These are phyloP conservation scores for Candida succiphila DNA, from an alignment of 805 yeast species.

Conservation along the genomic window DNA sequence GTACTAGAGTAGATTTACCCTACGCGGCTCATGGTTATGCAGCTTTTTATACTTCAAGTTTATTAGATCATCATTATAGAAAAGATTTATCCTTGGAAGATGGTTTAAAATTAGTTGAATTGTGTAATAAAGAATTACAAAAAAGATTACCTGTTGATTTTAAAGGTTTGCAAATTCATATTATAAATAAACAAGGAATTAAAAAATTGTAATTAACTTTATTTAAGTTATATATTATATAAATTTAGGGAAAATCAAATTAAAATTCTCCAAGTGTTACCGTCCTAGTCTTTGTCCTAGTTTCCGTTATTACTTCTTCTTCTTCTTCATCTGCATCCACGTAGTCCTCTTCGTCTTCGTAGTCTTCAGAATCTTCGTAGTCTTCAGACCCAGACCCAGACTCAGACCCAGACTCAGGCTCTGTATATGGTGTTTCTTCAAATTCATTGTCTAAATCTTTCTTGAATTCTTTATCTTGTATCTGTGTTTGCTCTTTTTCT, in stretches of 20 bases:
- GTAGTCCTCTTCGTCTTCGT: background rate
- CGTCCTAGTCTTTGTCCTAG: background rate
- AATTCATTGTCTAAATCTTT: background rate
- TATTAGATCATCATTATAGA: slow-evolving; percentile 84
- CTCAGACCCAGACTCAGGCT: background rate
- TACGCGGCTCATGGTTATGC: slow-evolving; percentile 99
- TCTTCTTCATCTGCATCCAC: slow-evolving; percentile 4
- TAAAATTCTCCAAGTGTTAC: too few relatives aligned
- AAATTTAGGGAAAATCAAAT: slow-evolving; percentile 1
- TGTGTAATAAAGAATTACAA: slow-evolving; percentile 70
- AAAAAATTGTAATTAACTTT: slow-evolving; percentile 14
- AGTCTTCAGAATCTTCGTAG: background rate
- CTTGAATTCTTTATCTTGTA: slow-evolving; percentile 1
- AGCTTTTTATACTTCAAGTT: slow-evolving; percentile 86
- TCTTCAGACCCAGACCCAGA: background rate
- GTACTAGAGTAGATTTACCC: slow-evolving; percentile 84
- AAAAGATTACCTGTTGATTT: slow-evolving; percentile 89
- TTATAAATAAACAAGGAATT: slow-evolving; percentile 24
- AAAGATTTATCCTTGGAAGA: slow-evolving; percentile 66
- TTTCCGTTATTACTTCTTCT: background rate
- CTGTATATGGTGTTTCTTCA: slow-evolving; percentile 1
- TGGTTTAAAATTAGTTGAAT: slow-evolving; percentile 63
- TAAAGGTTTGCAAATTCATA: slow-evolving; percentile 51
- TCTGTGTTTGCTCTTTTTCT: slow-evolving; percentile 20
- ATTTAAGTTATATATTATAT: background rate